These are phyloP conservation scores for Trametes sp. DNA, from an alignment of 1,284 basidiomycete genomes.

Conservation along the genomic window DNA sequence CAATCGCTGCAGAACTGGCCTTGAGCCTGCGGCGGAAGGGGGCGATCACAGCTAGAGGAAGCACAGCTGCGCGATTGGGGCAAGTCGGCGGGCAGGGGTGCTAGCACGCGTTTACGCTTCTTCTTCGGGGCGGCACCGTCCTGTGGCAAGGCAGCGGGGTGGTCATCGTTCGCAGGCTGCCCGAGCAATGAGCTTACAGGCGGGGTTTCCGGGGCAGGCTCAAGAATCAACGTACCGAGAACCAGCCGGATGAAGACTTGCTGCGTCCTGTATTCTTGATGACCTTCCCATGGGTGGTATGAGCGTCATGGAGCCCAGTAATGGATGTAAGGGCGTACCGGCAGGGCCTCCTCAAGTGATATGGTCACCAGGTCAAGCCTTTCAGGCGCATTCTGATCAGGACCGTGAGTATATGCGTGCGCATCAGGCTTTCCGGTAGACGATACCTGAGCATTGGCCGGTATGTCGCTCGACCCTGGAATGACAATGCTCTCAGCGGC, in stretches of 20 bases:
- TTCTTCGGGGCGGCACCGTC: not conserved
- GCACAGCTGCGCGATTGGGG: constrained; percentile 12
- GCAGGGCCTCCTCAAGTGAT: not conserved
- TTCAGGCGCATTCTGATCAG: not conserved
- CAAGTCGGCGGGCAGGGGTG: not conserved
- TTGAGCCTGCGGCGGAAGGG: constrained; percentile 9
- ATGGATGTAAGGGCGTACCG: constrained; percentile 8
- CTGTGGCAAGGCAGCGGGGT: not conserved
- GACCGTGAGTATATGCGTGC: not conserved
- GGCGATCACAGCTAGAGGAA: constrained; percentile 8
- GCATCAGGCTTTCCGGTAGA: not conserved
- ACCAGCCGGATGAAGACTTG: not conserved
- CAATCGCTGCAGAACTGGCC: constrained; percentile 22
- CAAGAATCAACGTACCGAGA: not conserved
- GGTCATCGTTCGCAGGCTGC: not conserved
- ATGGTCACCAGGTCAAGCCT: not conserved
- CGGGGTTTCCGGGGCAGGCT: too few species aligned
- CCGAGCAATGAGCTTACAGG: not conserved
- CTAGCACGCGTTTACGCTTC: constrained; percentile 16
- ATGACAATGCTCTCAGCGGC: not conserved
- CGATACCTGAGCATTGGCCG: not conserved
- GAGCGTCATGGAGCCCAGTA: not conserved
- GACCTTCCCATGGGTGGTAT: not conserved
- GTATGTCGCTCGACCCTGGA: not conserved
- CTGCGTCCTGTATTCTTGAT: not conserved